Evolutionary conservation across 768 basidiomycete species (phyloP).

Genomic region (Boletus reticulatus): DNA sequence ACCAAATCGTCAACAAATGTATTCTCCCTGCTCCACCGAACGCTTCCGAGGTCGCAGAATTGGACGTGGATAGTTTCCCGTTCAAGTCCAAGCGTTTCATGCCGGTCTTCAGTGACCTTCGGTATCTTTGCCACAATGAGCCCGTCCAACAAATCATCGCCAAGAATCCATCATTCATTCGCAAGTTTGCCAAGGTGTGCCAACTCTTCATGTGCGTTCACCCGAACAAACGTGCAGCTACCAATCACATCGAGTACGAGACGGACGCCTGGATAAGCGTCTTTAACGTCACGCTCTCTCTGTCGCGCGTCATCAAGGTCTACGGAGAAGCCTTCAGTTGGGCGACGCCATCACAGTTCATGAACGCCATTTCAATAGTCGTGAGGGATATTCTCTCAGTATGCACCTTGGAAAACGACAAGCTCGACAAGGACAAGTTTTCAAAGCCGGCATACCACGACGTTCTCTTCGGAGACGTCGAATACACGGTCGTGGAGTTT

Average conservation of each 20-base stretch:
- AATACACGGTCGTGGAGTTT: constrained; percentile 69
- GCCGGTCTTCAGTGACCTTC: constrained; percentile 89
- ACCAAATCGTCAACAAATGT: constrained; percentile 75
- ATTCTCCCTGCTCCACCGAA: constrained; percentile 40
- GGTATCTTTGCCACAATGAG: constrained; percentile 79
- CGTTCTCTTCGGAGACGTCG: constrained; percentile 58
- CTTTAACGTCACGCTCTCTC: constrained; percentile 90
- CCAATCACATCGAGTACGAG: constrained; percentile 92
- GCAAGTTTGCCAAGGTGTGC: constrained; percentile 73
- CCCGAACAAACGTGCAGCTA: constrained; percentile 79
- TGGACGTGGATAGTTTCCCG: constrained; percentile 82
- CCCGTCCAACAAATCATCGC: constrained; percentile 81
- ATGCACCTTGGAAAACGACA: constrained; percentile 63
- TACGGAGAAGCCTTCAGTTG: constrained; percentile 82
- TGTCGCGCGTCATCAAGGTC: constrained; percentile 85
- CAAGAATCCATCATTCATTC: constrained; percentile 60
- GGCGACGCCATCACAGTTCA: constrained; percentile 55
- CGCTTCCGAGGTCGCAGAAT: constrained; percentile 23
- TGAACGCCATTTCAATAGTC: constrained; percentile 65
- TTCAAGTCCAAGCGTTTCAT: constrained; percentile 97
- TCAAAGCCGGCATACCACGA: constrained; percentile 59
- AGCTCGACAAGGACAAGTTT: constrained; percentile 68
- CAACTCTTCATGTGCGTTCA: constrained; percentile 93
- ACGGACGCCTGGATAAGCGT: constrained; percentile 96
- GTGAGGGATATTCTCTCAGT: constrained; percentile 71